These are phyloP conservation scores for Priceomyces melissophilus DNA, from an alignment of 805 yeast genomes.

Conservation along the genomic window DNA sequence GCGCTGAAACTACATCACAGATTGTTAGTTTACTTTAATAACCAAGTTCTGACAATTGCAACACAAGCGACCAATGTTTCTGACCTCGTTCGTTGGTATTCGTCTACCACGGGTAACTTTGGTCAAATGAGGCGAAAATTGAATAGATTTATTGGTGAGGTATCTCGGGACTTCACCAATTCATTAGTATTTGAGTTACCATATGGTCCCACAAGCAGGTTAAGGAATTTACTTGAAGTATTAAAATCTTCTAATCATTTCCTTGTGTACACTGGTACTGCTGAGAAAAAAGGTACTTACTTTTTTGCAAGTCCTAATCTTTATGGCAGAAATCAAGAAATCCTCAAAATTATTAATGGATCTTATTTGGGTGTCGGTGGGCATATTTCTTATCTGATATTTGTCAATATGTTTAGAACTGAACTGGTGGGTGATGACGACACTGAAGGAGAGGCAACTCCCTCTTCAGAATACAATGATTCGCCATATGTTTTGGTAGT, in stretches of 20 bases:
- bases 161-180: slow-evolving; percentile 71
- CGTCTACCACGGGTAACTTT: slow-evolving; percentile 63
- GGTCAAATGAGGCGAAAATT: slow-evolving; percentile 79
- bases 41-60: slow-evolving; percentile 64
- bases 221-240: slow-evolving; percentile 51
- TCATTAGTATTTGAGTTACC: slow-evolving; percentile 58
- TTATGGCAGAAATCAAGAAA: slow-evolving; percentile 36
- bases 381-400: slow-evolving; percentile 20
- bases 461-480: not conserved
- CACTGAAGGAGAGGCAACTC: slow-evolving; percentile 6
- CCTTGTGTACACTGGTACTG: slow-evolving; percentile 66
- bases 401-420: slow-evolving; percentile 22
- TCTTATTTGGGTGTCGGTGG: slow-evolving; percentile 37
- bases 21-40: slow-evolving; percentile 63
- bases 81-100: slow-evolving; percentile 58
- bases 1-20: slow-evolving; percentile 67
- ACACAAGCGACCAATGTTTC: slow-evolving; percentile 33
- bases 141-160: slow-evolving; percentile 66
- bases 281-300: slow-evolving; percentile 74
- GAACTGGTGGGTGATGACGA: slow-evolving; percentile 9
- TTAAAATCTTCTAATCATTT: slow-evolving; percentile 69
- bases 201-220: slow-evolving; percentile 37
- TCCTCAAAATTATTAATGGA: slow-evolving; percentile 36
- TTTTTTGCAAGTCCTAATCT: slow-evolving; percentile 70
- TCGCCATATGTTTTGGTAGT: slow-evolving; percentile 67